phyloP scores from a whole-genome alignment of 1,139 yeast genomes.

The Pneumocystis jirovecii region DNA sequence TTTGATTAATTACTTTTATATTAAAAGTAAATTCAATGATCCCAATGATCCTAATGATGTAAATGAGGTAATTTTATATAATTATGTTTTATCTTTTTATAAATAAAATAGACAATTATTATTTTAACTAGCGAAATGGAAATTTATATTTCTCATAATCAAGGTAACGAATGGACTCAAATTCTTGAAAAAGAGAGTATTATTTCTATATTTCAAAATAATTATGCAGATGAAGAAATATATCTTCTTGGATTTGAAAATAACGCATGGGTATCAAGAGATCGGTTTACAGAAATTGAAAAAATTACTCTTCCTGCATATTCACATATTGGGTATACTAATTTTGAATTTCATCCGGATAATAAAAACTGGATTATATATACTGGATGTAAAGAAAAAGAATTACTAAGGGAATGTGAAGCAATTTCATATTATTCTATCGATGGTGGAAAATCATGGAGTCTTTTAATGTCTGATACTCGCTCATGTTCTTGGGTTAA shows the following conservation, averaged over 20 bases:
- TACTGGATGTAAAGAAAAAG: slow-evolving; percentile 51
- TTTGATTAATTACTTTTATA: slow-evolving; percentile 43
- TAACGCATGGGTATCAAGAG: slow-evolving; percentile 41
- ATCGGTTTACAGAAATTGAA: slow-evolving; percentile 44
- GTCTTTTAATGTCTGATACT: slow-evolving; percentile 31
- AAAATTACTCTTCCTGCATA: slow-evolving; percentile 36
- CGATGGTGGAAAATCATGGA: slow-evolving; percentile 52
- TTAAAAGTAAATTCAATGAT: slow-evolving; percentile 27
- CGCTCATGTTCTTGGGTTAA: slow-evolving; percentile 55
- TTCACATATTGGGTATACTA: slow-evolving; percentile 27
- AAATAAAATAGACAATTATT: slow-evolving; percentile 35
- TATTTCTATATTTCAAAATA: slow-evolving; percentile 43
- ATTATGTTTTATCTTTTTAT: not conserved
- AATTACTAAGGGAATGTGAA: slow-evolving; percentile 34
- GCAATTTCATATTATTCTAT: slow-evolving; percentile 44
- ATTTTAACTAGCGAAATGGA: slow-evolving; percentile 39
- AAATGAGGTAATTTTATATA: not conserved
- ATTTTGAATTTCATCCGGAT: slow-evolving; percentile 42
- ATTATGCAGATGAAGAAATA: slow-evolving; percentile 46
- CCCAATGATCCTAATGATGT: slow-evolving; percentile 37
- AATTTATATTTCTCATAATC: slow-evolving; percentile 58
- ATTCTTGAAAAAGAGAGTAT: slow-evolving; percentile 37
- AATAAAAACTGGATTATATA: slow-evolving; percentile 49
- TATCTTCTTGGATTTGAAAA: slow-evolving; percentile 42
- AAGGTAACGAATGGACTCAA: slow-evolving; percentile 48